Evolutionary conservation across 2,329 filamentous ascomycete genomes (phyloP).

Genomic region (Aspergillus fischeri): DNA sequence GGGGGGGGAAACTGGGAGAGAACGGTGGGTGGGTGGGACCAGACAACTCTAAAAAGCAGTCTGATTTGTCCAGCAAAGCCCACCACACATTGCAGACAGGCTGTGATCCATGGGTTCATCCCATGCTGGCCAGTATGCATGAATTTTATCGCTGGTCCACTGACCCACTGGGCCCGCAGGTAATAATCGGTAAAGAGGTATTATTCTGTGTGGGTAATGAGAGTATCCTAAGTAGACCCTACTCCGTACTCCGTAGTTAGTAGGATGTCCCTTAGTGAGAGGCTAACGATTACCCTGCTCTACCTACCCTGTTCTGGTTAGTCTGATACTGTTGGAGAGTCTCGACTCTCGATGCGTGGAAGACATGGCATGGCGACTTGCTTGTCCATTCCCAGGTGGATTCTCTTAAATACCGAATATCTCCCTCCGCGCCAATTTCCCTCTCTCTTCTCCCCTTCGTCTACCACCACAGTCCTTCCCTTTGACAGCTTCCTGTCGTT

Average conservation of each 20-base stretch:
- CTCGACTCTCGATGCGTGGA: not conserved
- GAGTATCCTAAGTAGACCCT: no score
- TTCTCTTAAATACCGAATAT: slow-evolving; percentile 1
- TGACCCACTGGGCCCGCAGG: no score
- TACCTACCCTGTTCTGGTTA: not conserved
- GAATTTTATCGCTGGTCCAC: not conserved
- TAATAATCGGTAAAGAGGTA: not conserved
- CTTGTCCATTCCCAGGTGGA: not conserved
- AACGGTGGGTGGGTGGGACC: not conserved
- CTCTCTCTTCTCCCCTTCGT: slow-evolving; percentile 4
- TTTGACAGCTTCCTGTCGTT: slow-evolving; percentile 17
- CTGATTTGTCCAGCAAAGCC: not conserved
- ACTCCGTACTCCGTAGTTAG: no score
- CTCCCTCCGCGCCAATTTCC: not conserved
- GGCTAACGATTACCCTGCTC: not conserved
- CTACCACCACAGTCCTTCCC: slow-evolving; percentile 2
- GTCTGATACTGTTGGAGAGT: not conserved
- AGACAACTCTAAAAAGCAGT: not conserved
- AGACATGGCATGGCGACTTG: not conserved
- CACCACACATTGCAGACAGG: not conserved
- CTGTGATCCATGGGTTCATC: not conserved
- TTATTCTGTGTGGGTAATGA: no score
- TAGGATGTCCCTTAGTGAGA: not conserved
- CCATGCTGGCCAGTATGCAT: not conserved
- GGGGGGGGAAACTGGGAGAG: not conserved